phyloP scores from a whole-genome alignment of 2,329 filamentous ascomycete genomes.

The Pezicula radicicola region DNA sequence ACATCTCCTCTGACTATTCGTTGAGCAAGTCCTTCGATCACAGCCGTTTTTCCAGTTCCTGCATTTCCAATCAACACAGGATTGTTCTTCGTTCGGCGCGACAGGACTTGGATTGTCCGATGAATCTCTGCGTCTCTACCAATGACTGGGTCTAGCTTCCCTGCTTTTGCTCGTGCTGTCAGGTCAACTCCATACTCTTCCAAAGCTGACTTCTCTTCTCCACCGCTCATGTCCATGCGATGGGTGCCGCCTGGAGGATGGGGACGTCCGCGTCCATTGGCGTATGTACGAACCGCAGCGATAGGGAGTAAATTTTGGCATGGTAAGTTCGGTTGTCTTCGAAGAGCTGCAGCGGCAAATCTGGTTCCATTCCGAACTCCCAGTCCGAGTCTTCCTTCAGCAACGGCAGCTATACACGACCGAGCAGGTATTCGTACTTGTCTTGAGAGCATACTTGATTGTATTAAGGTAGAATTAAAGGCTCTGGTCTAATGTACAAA shows the following conservation, averaged over 20 bases:
- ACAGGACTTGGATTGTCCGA: conserved; percentile 90
- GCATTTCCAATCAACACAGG: conserved; percentile 88
- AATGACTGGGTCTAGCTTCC: conserved; percentile 94
- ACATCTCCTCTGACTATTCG: conserved; percentile 91
- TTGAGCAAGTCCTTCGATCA: conserved; percentile 85
- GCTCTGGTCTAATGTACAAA: not conserved
- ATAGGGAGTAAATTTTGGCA: conserved; percentile 34
- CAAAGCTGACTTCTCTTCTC: conserved; percentile 77
- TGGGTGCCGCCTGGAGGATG: conserved; percentile 91
- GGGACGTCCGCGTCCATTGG: conserved; percentile 69
- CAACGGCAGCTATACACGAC: conserved; percentile 17
- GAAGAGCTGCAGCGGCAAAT: conserved; percentile 8
- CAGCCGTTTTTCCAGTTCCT: conserved; percentile 87
- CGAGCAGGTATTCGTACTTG: conserved; percentile 20
- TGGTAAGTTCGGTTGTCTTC: conserved; percentile 8
- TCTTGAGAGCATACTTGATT: conserved; percentile 19
- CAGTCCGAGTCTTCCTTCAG: conserved; percentile 12
- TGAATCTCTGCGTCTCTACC: conserved; percentile 90
- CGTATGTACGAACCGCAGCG: conserved; percentile 49
- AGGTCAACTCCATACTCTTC: conserved; percentile 92
- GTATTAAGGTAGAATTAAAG: conserved; percentile 5
- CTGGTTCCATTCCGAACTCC: conserved; percentile 8
- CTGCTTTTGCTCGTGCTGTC: conserved; percentile 78
- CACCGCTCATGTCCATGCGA: conserved; percentile 82
- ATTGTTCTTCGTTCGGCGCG: conserved; percentile 83